Evolutionary conservation across 176 grass and related monocot species (phyloP), one percentile per base, ranked within the genome.

Genomic region (Phoenix roebelenii): DNA sequence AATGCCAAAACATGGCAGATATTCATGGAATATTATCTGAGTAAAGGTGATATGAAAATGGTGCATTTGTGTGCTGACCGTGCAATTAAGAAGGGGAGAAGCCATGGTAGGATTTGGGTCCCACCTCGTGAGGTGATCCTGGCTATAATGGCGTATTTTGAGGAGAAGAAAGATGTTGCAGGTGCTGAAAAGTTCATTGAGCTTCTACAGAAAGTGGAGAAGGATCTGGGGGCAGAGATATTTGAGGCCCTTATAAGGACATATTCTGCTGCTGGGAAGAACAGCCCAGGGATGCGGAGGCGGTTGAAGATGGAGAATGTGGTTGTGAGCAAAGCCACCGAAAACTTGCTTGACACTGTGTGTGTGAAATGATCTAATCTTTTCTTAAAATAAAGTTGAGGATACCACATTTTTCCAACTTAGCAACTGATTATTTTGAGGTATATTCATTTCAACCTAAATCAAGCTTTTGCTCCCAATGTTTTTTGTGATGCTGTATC

Each of bases 1-100:
- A 97, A 97, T 18, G 69, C 87, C 12, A 90, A 97, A 85, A 82
- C 87, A 17, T 97, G 92, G 92, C 76, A 88, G 59, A 83, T 97
- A 23, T 91, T 91, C 64, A 85, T 97, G 92, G 72, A 91, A 16
- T 73, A 91, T 72, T 76, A 91, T 78, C 68, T 91, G 44, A 74
- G 80, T 58, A 69, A 61, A 32, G 75, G 75, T 39, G 80, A 97
- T 78, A 64, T 97, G 24, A 88, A 88, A 73, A 97, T 83, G 82
- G 84, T 63, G 29, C 51, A 83, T 7, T 91, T 83, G 87, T 97
- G 92, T 5, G 68, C 72, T 0, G 81, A 97, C 19, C 84, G 81
- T n/a, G 92, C 87, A 17, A 97, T 97, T 53, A 91, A 97, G 65
- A 97, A 97, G 78, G 87, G 87, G 0, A 77, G 72, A 71, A 97